These are phyloP conservation scores for Skeletonema grethae DNA, from an alignment of 108 stramenopile genomes.

Conservation along the genomic window DNA sequence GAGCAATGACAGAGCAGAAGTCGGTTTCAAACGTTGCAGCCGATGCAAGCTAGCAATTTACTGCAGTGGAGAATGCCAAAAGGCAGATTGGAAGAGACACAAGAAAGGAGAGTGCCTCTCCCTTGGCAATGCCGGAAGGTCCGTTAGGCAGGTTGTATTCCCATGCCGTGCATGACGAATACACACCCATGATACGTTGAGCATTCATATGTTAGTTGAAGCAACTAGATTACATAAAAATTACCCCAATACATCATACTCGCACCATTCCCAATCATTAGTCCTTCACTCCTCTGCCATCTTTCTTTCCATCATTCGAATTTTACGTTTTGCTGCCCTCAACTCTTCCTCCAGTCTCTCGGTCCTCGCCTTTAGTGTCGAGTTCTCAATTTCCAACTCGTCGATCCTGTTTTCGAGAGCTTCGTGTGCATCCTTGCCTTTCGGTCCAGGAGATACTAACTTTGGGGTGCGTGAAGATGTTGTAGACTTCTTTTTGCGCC, in stretches of 20 bases:
- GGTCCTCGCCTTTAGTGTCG: not conserved
- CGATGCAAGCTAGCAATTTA: not conserved
- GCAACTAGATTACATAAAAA: not conserved
- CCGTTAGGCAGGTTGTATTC: too few relatives aligned
- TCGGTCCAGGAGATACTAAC: not conserved
- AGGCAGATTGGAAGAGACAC: not conserved
- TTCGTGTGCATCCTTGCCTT: not conserved
- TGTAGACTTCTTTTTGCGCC: not conserved
- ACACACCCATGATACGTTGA: too few relatives aligned
- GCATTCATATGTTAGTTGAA: too few relatives aligned
- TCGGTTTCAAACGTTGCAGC: not conserved
- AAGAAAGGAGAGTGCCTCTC: not conserved
- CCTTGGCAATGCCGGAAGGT: not conserved
- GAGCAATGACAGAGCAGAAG: not conserved
- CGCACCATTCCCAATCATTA: too few relatives aligned
- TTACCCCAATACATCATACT: not conserved
- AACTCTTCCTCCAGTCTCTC: not conserved
- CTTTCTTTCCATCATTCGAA: not conserved
- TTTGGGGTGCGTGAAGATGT: not conserved
- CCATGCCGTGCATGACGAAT: too few relatives aligned
- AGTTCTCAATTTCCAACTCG: constrained; percentile 1
- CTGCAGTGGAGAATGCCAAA: not conserved
- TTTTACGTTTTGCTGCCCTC: not conserved
- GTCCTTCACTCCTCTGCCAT: not conserved
- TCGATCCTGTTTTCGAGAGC: not conserved